phyloP scores from a whole-genome alignment of 2,329 filamentous ascomycete species.

The Aspergillus aculeatinus region DNA sequence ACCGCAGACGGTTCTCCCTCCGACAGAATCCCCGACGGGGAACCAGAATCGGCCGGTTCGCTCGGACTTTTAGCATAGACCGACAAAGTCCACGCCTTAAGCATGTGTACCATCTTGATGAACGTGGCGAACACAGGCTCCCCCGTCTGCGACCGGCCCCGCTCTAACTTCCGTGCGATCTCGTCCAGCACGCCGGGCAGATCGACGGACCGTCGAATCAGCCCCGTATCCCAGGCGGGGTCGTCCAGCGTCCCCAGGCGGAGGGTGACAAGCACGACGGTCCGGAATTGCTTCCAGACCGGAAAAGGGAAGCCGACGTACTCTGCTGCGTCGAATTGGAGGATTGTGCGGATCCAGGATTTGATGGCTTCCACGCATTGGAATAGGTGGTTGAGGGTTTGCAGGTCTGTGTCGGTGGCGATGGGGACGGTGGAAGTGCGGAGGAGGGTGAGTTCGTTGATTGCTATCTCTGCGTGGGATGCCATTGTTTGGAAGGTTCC shows the following conservation, averaged over 20 bases:
- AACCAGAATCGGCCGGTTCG: no score
- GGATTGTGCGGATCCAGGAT: constrained; percentile 22
- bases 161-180: constrained; percentile 8
- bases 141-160: background rate
- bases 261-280: constrained; percentile 22
- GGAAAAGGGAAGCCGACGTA: constrained; percentile 22
- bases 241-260: constrained; percentile 27
- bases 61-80: no score
- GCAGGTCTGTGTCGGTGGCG: constrained; percentile 22
- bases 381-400: constrained; percentile 24
- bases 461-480: constrained; percentile 20
- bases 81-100: no score
- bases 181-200: constrained; percentile 24
- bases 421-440: constrained; percentile 9
- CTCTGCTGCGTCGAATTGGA: constrained; percentile 11
- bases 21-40: no score
- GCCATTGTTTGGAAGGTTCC: background rate
- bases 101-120: background rate
- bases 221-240: constrained; percentile 26
- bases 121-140: background rate
- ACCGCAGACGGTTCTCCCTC: no score
- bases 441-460: constrained; percentile 22
- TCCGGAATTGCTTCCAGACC: constrained; percentile 25
- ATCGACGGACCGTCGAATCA: constrained; percentile 28
- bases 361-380: constrained; percentile 23